Percentiles rank a stretch among this genome's conserved stretches.
Conservation (phyloP, 176 grass and related monocot genomes). For the Cocos nucifera region DNA sequence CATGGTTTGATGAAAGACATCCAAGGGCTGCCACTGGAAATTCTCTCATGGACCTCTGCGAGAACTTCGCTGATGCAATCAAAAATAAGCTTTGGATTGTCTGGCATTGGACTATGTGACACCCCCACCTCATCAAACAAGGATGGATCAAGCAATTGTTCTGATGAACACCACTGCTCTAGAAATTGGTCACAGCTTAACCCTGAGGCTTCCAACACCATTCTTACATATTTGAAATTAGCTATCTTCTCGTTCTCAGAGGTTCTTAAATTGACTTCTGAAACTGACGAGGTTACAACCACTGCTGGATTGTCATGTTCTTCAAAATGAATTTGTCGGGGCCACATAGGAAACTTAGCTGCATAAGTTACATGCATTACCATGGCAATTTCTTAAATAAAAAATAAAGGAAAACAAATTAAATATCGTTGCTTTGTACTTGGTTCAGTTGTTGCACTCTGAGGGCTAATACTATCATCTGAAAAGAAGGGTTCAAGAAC, state of each 20-base stretch:
- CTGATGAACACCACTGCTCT: conserved; percentile 44
- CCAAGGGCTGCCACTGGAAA: conserved; percentile 10
- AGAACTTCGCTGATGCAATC: conserved; percentile 11
- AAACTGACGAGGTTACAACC: conserved; percentile 17
- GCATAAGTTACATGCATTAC: conserved; percentile 24
- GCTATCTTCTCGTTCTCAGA: conserved; percentile 36
- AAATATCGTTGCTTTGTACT: conserved; percentile 23
- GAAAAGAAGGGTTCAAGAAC: conserved; percentile 37
- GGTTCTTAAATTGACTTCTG: conserved; percentile 15
- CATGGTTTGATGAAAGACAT: conserved; percentile 9
- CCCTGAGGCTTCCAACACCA: conserved; percentile 49
- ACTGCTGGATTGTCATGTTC: conserved; percentile 23
- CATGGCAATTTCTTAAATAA: not conserved
- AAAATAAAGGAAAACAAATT: not conserved
- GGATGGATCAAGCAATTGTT: conserved; percentile 43
- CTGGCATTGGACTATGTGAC: conserved; percentile 38
- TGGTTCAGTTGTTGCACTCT: conserved; percentile 29
- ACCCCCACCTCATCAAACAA: conserved; percentile 67
- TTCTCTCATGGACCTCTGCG: conserved; percentile 38
- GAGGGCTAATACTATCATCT: conserved; percentile 33
- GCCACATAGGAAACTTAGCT: conserved; percentile 46
- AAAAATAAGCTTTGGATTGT: conserved; percentile 47
- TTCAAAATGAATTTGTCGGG: conserved; percentile 42
- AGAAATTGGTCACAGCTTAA: conserved; percentile 23
- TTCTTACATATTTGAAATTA: conserved; percentile 38